These are phyloP conservation scores for Tardiomyces digboiensis DNA, from an alignment of 1,139 yeast species.

Conservation along the genomic window DNA sequence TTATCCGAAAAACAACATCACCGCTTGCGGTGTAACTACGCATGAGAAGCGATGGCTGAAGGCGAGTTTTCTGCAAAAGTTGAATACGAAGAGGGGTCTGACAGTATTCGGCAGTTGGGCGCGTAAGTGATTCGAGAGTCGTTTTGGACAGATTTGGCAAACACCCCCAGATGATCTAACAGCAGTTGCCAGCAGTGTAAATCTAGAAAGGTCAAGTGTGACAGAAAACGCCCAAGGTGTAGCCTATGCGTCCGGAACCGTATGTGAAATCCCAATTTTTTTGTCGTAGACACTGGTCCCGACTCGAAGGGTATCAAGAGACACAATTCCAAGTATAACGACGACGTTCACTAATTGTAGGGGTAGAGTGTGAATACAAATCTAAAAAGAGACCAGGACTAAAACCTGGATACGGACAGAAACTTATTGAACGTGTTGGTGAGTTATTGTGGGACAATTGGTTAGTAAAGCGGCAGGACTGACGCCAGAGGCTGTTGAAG, in stretches of 20 bases:
- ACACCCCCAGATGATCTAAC: too few species aligned
- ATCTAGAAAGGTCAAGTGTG: constrained; percentile 14
- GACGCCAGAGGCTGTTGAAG: constrained; percentile 4
- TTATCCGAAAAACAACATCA: too few species aligned
- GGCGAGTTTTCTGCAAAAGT: too few species aligned
- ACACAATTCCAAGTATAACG: neutral
- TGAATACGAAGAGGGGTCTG: neutral
- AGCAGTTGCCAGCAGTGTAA: constrained; percentile 14
- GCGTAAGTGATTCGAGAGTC: neutral
- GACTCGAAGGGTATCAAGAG: too few species aligned
- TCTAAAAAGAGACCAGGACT: constrained; percentile 15
- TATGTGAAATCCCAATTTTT: constrained; percentile 3
- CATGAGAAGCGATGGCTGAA: too few species aligned
- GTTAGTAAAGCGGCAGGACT: neutral
- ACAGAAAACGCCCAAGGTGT: constrained; percentile 11
- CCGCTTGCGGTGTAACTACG: too few species aligned
- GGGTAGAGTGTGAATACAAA: constrained; percentile 11
- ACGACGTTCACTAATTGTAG: constrained; percentile 2
- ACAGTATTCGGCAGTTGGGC: neutral
- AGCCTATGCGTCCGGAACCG: constrained; percentile 11
- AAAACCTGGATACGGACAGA: constrained; percentile 15
- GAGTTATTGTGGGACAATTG: constrained; percentile 1
- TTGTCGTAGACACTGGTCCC: too few species aligned
- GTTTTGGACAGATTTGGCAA: neutral
- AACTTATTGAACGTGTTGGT: constrained; percentile 10